These are phyloP conservation scores for Lagenidium giganteum DNA, from an alignment of 352 stramenopile genomes.

Conservation along the genomic window DNA sequence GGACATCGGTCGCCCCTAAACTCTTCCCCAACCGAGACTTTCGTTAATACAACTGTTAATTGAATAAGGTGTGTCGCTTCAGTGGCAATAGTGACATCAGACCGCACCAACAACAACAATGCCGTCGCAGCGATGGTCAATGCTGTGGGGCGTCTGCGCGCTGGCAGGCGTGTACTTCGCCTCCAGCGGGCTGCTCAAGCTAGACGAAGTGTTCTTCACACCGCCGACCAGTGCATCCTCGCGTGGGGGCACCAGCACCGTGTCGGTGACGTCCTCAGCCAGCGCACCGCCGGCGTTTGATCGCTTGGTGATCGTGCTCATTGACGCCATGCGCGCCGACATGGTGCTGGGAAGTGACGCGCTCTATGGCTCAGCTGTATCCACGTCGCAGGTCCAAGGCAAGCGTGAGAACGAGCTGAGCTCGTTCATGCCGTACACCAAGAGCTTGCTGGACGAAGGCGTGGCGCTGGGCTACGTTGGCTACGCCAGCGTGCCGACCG, in stretches of 20 bases:
- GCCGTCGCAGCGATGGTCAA: too few species aligned
- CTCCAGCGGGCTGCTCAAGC: conserved; percentile 46
- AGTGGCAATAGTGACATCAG: background rate
- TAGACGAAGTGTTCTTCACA: conserved; percentile 52
- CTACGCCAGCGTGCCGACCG: conserved; percentile 78
- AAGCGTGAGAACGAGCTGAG: conserved; percentile 38
- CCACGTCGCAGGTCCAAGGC: conserved; percentile 1
- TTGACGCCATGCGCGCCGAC: conserved; percentile 83
- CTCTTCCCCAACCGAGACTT: conserved; percentile 95
- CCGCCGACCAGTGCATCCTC: conserved; percentile 7
- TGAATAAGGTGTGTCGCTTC: background rate
- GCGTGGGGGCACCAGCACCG: background rate
- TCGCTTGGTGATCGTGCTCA: conserved; percentile 80
- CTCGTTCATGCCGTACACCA: conserved; percentile 64
- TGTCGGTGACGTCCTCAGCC: conserved; percentile 2
- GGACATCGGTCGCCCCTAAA: conserved; percentile 91
- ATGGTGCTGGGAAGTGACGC: conserved; percentile 75
- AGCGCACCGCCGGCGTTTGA: conserved; percentile 38
- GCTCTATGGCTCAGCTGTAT: conserved; percentile 21
- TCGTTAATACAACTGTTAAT: background rate
- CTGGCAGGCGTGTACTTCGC: conserved; percentile 38
- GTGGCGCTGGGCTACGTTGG: conserved; percentile 67
- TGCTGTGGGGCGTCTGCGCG: conserved; percentile 33
- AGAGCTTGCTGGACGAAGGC: conserved; percentile 34
- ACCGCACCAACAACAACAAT: too few species aligned